Evolutionary conservation across 2,329 filamentous ascomycete species (phyloP), one percentile per base, ranked within the genome.

Genomic region (Trichothecium sympodiale): DNA sequence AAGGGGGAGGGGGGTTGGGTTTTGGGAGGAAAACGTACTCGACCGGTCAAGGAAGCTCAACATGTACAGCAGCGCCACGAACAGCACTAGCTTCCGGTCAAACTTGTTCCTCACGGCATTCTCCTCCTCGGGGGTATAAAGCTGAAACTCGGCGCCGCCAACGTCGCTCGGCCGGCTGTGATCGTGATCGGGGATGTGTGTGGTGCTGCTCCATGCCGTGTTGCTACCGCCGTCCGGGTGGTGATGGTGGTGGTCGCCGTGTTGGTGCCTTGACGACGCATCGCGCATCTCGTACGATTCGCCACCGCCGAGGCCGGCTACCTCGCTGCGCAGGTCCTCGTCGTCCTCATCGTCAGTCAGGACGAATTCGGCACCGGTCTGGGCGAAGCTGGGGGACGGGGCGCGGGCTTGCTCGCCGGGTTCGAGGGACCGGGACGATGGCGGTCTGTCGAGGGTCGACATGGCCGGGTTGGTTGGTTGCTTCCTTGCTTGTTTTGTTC

Each of bases 41-140:
- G 83, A 88, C 45, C 87, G 71, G 56, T 94, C 87, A 44, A 94
- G 60, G 53, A 94, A 94, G 43, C 79, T 82, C 42, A 94, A 64
- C 66, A 93, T 72, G 53, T 91, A 95, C 10, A 94, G 67, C 39
- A 89, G 54, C 9, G 84, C 82, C 43, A 94, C 70, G 52, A 94
- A 93, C 1, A 83, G 55, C 5, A 94, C 84, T 36, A 95, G 68
- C 43, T 71, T 74, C 38, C 74, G 67, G 54, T 94, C 87, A 46
- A 94, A 76, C 59, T 83, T 87, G 50, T 66, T 68, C 38, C 87
- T 67, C 8, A 93, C 78, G 4, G 66, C 63, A 16, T 55, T 61
- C 52, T 93, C 87, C 55, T 95, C 87, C 36, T 87, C 79, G 1
- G 63, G 59, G 3, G 69, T 69, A 39, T 70, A 74, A 15, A 59